Percentiles rank a stretch among this genome's conserved stretches.
Conservation (phyloP, 495 filamentous ascomycete species). For the Xylaria sp. region DNA sequence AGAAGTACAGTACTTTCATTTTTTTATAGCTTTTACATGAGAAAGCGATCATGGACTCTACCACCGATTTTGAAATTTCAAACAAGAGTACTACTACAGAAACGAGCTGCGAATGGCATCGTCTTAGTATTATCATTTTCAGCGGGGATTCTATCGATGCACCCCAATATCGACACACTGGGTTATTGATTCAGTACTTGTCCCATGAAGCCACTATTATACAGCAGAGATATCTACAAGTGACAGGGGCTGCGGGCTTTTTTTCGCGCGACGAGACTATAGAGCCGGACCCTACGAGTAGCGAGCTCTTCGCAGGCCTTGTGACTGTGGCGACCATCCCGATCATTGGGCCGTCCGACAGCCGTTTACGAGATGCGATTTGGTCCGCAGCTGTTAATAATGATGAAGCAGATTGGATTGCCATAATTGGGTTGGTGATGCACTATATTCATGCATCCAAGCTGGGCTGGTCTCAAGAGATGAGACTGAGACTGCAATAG, state of each 20-base stretch:
- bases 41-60: neutral
- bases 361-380: neutral
- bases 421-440: neutral
- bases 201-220: neutral
- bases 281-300: neutral
- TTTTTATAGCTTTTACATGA: neutral
- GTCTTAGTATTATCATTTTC: neutral
- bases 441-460: neutral
- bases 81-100: neutral
- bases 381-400: constrained; percentile 2
- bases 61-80: neutral
- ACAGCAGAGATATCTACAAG: neutral
- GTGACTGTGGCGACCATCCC: constrained; percentile 1
- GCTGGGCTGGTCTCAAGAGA: neutral
- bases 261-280: neutral
- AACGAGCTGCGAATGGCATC: neutral
- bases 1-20: neutral
- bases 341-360: neutral
- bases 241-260: neutral
- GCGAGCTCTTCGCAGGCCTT: neutral
- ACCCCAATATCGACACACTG: neutral
- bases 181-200: neutral
- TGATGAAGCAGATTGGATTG: neutral
- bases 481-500: neutral
- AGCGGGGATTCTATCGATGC: neutral